Percentiles rank a stretch among this genome's conserved stretches.
phyloP scores from a whole-genome alignment of 2,329 filamentous ascomycete genomes.

The Blumeria hordei region DNA sequence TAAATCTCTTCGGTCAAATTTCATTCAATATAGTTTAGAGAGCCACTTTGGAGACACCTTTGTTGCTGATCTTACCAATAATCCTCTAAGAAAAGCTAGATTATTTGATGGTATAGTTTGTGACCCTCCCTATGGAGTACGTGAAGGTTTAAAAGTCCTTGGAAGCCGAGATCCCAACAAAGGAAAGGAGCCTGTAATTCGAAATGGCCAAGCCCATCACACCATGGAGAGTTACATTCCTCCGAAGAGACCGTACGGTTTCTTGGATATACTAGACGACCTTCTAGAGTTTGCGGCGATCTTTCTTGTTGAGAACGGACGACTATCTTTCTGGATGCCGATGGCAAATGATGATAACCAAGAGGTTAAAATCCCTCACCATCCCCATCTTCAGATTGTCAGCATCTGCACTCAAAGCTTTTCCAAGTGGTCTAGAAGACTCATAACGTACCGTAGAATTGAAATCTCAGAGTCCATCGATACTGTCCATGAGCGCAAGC shows the following conservation, averaged over 20 bases:
- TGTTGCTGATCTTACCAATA: constrained; percentile 69
- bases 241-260: constrained; percentile 80
- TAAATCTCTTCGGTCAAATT: constrained; percentile 40
- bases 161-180: constrained; percentile 47
- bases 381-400: constrained; percentile 50
- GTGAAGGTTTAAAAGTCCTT: constrained; percentile 74
- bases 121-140: constrained; percentile 86
- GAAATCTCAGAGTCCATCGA: constrained; percentile 29
- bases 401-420: constrained; percentile 67
- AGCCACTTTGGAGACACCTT: constrained; percentile 52
- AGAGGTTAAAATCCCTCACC: constrained; percentile 51
- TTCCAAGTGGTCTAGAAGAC: constrained; percentile 73
- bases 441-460: constrained; percentile 65
- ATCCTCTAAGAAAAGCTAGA: constrained; percentile 35
- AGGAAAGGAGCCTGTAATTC: constrained; percentile 30
- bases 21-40: constrained; percentile 55
- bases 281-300: constrained; percentile 61
- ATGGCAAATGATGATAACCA: constrained; percentile 59
- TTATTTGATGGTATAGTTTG: constrained; percentile 80
- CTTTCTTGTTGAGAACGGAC: constrained; percentile 53
- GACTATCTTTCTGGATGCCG: constrained; percentile 93
- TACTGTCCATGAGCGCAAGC: constrained; percentile 9
- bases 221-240: constrained; percentile 48
- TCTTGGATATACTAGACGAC: constrained; percentile 71
- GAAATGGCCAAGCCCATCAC: constrained; percentile 46